These are phyloP conservation scores for Rhizopogon rudus DNA, from an alignment of 768 basidiomycete genomes.

Conservation along the genomic window DNA sequence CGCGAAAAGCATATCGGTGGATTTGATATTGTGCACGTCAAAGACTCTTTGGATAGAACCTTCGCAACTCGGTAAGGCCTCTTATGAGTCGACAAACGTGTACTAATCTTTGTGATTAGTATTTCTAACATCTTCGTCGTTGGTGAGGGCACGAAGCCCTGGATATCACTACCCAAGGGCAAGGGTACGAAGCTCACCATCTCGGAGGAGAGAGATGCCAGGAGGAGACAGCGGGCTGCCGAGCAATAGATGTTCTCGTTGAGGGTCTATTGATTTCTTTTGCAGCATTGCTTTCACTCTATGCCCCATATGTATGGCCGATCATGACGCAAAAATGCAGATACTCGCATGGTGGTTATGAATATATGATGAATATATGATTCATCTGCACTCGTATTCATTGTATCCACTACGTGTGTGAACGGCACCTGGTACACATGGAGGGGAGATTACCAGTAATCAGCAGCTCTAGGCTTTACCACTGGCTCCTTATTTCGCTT, in stretches of 20 bases:
- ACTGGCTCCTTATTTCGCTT: constrained; percentile 40
- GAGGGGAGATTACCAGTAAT: constrained; percentile 39
- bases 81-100: background rate
- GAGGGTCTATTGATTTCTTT: constrained; percentile 3
- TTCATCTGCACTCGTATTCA: background rate
- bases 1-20: constrained; percentile 97
- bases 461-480: constrained; percentile 32
- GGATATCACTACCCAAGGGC: constrained; percentile 95
- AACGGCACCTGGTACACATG: background rate
- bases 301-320: constrained; percentile 14
- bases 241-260: constrained; percentile 48
- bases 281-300: constrained; percentile 5
- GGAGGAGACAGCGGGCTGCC: constrained; percentile 73
- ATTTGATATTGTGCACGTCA: constrained; percentile 98
- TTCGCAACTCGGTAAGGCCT: constrained; percentile 89
- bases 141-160: constrained; percentile 92
- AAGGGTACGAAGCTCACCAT: constrained; percentile 98
- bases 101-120: constrained; percentile 32
- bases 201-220: constrained; percentile 91
- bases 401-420: background rate
- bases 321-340: constrained; percentile 15
- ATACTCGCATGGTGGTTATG: constrained; percentile 12
- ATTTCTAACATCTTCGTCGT: constrained; percentile 98
- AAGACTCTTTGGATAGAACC: constrained; percentile 90
- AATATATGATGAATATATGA: constrained; percentile 9